Percentiles rank a stretch among this genome's conserved stretches.
These are phyloP conservation scores for Hansenula sp. DNA, from an alignment of 1,139 yeast genomes.

Conservation along the genomic window DNA sequence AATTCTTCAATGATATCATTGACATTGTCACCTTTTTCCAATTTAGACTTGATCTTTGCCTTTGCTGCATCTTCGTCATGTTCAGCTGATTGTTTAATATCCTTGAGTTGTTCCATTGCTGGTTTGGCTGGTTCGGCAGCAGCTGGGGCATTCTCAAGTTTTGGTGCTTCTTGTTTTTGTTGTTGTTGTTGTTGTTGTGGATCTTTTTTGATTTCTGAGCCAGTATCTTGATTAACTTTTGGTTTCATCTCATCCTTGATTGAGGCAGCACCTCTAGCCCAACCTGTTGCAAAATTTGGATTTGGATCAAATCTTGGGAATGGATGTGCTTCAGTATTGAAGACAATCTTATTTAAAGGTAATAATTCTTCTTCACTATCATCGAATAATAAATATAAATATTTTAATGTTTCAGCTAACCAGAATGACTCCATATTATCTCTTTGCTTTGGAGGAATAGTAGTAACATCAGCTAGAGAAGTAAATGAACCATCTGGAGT, in stretches of 20 bases:
- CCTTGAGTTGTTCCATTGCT: constrained; percentile 18
- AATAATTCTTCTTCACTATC: constrained; percentile 50
- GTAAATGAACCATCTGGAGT: constrained; percentile 58
- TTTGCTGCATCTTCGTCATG: constrained; percentile 7
- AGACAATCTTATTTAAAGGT: constrained; percentile 66
- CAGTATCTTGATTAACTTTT: not conserved
- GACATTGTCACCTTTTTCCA: constrained; percentile 12
- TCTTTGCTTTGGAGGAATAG: constrained; percentile 40
- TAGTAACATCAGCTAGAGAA: constrained; percentile 61
- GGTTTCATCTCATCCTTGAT: not conserved
- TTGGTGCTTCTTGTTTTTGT: constrained; percentile 1
- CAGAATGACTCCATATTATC: constrained; percentile 93
- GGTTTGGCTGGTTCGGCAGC: constrained; percentile 24
- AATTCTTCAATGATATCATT: constrained; percentile 21
- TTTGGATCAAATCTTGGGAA: constrained; percentile 63
- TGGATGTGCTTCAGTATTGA: constrained; percentile 93
- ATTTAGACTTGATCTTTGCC: constrained; percentile 11
- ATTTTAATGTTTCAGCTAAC: constrained; percentile 91
- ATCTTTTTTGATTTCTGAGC: not conserved
- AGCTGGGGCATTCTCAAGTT: constrained; percentile 11
- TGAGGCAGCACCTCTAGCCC: constrained; percentile 30
- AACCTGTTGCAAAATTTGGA: constrained; percentile 58
- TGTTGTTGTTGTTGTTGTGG: not conserved
- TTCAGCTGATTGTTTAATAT: constrained; percentile 8
- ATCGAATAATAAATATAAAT: constrained; percentile 75